A percentile compares a stretch with the other conserved stretches of the same genome.
These are phyloP conservation scores for Proliferodiscus dingleyae DNA, from an alignment of 2,329 filamentous ascomycete genomes.

Conservation along the genomic window DNA sequence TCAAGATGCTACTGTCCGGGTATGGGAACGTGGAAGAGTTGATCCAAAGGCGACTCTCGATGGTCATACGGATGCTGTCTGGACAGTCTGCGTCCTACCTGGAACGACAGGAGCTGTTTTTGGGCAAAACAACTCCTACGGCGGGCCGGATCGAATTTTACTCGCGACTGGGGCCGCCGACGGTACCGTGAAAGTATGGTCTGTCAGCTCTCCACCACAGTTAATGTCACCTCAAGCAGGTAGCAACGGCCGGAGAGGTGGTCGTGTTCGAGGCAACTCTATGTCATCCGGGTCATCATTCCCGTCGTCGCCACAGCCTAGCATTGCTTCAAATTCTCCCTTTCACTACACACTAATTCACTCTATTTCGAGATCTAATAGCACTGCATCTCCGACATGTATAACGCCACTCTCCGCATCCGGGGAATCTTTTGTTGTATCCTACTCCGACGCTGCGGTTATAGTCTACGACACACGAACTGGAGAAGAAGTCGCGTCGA, in stretches of 20 bases:
- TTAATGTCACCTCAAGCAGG: conserved; percentile 76
- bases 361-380: conserved; percentile 68
- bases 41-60: conserved; percentile 94
- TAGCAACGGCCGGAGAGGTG: conserved; percentile 59
- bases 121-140: conserved; percentile 68
- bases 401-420: conserved; percentile 82
- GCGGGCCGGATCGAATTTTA: conserved; percentile 77
- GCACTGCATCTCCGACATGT: conserved; percentile 74
- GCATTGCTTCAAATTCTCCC: conserved; percentile 74
- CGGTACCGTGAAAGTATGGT: conserved; percentile 89
- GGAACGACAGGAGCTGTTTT: conserved; percentile 77
- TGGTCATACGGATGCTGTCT: conserved; percentile 92
- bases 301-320: conserved; percentile 84
- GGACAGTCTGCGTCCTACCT: conserved; percentile 89
- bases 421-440: conserved; percentile 88
- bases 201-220: conserved; percentile 85
- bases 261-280: conserved; percentile 81
- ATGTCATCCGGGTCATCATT: conserved; percentile 93
- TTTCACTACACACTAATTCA: conserved; percentile 88
- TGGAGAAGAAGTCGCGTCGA: conserved; percentile 79
- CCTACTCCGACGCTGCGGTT: conserved; percentile 84
- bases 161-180: conserved; percentile 91
- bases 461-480: conserved; percentile 89
- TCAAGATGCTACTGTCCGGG: conserved; percentile 85
- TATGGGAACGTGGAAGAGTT: conserved; percentile 92